phyloP scores from a whole-genome alignment of 2,329 filamentous ascomycete genomes.

The Xylariaceae sp. region DNA sequence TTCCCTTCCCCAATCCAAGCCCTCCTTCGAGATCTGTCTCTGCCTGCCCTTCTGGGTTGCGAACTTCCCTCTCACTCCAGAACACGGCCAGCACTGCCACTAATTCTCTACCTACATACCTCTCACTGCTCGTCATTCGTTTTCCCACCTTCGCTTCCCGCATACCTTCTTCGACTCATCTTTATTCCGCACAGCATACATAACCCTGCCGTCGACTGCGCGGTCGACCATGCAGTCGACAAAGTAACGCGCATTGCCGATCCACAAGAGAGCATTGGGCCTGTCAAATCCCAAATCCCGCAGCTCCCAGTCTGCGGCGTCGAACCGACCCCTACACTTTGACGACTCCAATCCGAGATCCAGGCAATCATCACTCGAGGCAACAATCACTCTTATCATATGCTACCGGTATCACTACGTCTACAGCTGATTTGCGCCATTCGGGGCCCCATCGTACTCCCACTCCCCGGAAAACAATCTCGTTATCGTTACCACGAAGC shows the following conservation, averaged over 20 bases:
- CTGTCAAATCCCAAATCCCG: background rate
- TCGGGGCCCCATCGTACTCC: background rate
- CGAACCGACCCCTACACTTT: slow-evolving; percentile 6
- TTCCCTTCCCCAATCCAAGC: background rate
- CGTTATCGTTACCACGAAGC: background rate
- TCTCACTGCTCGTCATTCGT: slow-evolving; percentile 27
- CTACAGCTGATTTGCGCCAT: slow-evolving; percentile 6
- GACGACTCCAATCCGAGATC: slow-evolving; percentile 6
- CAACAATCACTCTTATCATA: slow-evolving; percentile 20
- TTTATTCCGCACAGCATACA: background rate
- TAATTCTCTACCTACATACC: background rate
- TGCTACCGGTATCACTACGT: slow-evolving; percentile 23
- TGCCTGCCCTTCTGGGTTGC: slow-evolving; percentile 7
- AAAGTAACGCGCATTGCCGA: slow-evolving; percentile 7
- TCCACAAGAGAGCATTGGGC: slow-evolving; percentile 3
- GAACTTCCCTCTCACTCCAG: slow-evolving; percentile 10
- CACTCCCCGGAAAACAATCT: background rate
- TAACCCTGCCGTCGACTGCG: background rate
- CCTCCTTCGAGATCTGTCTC: background rate
- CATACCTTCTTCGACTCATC: slow-evolving; percentile 3
- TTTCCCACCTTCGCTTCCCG: slow-evolving; percentile 17
- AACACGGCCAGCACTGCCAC: slow-evolving; percentile 20
- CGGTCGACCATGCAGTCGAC: background rate
- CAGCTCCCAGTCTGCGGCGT: slow-evolving; percentile 3
- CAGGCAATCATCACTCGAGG: slow-evolving; percentile 3